These are phyloP conservation scores for Euphorbia lathyris DNA, from an alignment of 345 rosid genomes.

Conservation along the genomic window DNA sequence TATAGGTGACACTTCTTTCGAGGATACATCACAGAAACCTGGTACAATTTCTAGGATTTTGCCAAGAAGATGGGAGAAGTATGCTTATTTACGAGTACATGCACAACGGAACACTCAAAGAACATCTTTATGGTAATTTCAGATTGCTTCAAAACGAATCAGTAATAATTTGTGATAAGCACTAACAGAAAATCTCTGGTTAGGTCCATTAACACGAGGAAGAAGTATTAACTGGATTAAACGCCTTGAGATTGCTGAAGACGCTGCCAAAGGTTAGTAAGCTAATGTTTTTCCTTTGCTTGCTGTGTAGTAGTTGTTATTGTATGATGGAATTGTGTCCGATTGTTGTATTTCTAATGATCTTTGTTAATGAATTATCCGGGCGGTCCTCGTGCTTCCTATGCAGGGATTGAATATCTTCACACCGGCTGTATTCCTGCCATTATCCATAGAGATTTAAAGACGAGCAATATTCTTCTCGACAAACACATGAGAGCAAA, in stretches of 20 bases:
- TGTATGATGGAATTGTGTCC: not conserved
- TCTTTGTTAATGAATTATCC: not conserved
- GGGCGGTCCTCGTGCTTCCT: constrained; percentile 12
- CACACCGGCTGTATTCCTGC: constrained; percentile 98
- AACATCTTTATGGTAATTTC: constrained; percentile 86
- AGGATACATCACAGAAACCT: constrained; percentile 98
- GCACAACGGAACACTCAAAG: constrained; percentile 98
- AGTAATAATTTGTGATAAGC: constrained; percentile 11
- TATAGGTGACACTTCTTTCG: constrained; percentile 87
- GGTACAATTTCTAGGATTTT: constrained; percentile 94
- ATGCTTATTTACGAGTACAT: constrained; percentile 94
- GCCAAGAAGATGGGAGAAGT: constrained; percentile 87
- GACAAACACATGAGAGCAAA: constrained; percentile 85
- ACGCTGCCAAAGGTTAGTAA: constrained; percentile 77
- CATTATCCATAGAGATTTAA: constrained; percentile 90
- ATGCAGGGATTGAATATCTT: constrained; percentile 90
- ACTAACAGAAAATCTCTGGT: constrained; percentile 3
- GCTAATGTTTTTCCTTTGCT: not conserved
- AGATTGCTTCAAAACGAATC: not conserved
- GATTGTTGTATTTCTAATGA: not conserved
- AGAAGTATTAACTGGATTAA: constrained; percentile 75
- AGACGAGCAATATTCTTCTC: constrained; percentile 92
- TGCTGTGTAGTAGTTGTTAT: not conserved
- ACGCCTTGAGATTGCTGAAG: constrained; percentile 97
- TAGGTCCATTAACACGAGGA: constrained; percentile 61